Evolutionary conservation across 345 rosid genomes (phyloP).

Genomic region (Brassica incana): DNA sequence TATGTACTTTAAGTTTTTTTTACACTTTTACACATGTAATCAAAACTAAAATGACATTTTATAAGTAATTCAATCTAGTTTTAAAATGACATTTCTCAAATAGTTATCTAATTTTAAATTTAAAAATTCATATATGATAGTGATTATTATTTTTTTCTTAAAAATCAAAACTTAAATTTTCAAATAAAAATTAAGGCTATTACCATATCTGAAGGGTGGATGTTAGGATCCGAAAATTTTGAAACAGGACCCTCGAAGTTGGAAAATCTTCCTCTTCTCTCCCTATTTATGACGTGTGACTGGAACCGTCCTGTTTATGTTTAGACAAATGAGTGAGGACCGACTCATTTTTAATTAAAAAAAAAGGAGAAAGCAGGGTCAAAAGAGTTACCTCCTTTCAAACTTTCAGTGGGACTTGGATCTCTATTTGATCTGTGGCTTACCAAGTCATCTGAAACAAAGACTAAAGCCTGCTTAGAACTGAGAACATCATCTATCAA

Average conservation of each 20-base stretch:
- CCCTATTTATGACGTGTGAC: conserved; percentile 63
- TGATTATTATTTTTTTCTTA: too few species aligned
- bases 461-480: conserved; percentile 13
- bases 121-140: too few species aligned
- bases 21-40: too few species aligned
- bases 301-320: conserved; percentile 61
- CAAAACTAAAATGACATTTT: too few species aligned
- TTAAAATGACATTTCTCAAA: too few species aligned
- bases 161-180: too few species aligned
- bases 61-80: too few species aligned
- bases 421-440: conserved; percentile 60
- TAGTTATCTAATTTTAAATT: too few species aligned
- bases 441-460: conserved; percentile 61
- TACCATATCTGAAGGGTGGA: conserved; percentile 59
- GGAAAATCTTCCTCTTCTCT: conserved; percentile 68
- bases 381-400: conserved; percentile 63
- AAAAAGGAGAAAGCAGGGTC: conserved; percentile 13
- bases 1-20: too few species aligned
- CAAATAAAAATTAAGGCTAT: neutral
- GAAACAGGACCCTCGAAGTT: conserved; percentile 56
- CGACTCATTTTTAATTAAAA: neutral
- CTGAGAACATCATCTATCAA: conserved; percentile 35
- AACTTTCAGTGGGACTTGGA: conserved; percentile 49
- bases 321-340: conserved; percentile 12
- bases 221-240: conserved; percentile 40